A percentile compares a stretch with the other conserved stretches of the same genome.
phyloP scores from a whole-genome alignment of 1,284 basidiomycete genomes.

The Ustilago loliicola region DNA sequence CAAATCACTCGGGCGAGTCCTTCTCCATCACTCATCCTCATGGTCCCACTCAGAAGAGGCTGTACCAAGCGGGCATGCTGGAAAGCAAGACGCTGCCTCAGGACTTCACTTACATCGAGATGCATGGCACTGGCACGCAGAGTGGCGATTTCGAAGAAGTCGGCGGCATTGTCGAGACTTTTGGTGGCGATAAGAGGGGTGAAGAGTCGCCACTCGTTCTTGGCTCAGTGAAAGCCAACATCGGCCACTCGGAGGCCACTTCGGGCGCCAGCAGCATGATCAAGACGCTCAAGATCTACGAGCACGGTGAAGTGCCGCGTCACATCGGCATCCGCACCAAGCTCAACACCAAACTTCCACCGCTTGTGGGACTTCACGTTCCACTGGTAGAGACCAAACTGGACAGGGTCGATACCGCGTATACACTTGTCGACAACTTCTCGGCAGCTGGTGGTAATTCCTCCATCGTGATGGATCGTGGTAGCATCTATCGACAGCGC shows the following conservation, averaged over 20 bases:
- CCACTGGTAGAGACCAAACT: slow-evolving; percentile 28
- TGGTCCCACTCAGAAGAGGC: slow-evolving; percentile 42
- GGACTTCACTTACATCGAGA: slow-evolving; percentile 45
- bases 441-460: slow-evolving; percentile 56
- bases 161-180: slow-evolving; percentile 55
- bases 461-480: slow-evolving; percentile 46
- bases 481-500: slow-evolving; percentile 22
- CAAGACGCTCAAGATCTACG: slow-evolving; percentile 46
- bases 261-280: slow-evolving; percentile 52
- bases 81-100: slow-evolving; percentile 34
- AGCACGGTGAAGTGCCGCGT: slow-evolving; percentile 39
- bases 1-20: slow-evolving; percentile 56
- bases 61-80: slow-evolving; percentile 47
- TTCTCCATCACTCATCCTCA: slow-evolving; percentile 59
- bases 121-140: slow-evolving; percentile 59
- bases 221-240: slow-evolving; percentile 52
- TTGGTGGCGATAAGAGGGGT: slow-evolving; percentile 40
- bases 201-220: slow-evolving; percentile 34
- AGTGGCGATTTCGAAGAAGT: slow-evolving; percentile 55
- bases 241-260: slow-evolving; percentile 54
- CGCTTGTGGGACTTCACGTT: slow-evolving; percentile 43
- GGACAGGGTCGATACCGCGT: slow-evolving; percentile 18
- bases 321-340: slow-evolving; percentile 54
- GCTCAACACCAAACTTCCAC: slow-evolving; percentile 52
- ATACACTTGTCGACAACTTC: slow-evolving; percentile 54